phyloP scores from a whole-genome alignment of 2,329 filamentous ascomycete species.

The Akanthomyces uredinophilus region DNA sequence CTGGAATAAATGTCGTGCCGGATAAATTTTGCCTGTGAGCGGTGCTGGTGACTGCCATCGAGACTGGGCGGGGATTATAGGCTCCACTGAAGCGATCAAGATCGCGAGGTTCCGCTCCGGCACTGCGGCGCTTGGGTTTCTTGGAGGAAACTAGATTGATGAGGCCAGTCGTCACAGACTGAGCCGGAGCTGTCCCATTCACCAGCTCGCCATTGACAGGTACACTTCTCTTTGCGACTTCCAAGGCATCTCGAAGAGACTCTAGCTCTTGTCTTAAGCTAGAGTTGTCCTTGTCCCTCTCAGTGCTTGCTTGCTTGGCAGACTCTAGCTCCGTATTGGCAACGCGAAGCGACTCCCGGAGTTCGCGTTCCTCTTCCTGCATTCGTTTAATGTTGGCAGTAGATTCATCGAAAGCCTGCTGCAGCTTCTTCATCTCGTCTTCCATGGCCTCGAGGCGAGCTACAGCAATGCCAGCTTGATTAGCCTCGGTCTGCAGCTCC shows the following conservation, averaged over 20 bases:
- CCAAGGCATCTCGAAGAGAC: constrained; percentile 88
- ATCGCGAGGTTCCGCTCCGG: constrained; percentile 77
- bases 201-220: constrained; percentile 62
- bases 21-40: constrained; percentile 66
- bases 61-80: constrained; percentile 92
- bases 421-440: constrained; percentile 89
- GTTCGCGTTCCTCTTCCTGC: constrained; percentile 85
- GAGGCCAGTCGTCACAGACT: constrained; percentile 63
- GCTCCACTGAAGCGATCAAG: constrained; percentile 85
- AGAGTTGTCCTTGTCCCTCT: constrained; percentile 79
- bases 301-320: constrained; percentile 67
- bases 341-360: constrained; percentile 74
- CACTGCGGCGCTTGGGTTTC: constrained; percentile 92
- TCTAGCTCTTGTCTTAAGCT: constrained; percentile 81
- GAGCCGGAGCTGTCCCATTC: constrained; percentile 36
- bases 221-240: constrained; percentile 72
- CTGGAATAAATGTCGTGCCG: constrained; percentile 71
- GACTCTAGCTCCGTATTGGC: constrained; percentile 78
- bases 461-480: constrained; percentile 93
- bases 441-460: constrained; percentile 89
- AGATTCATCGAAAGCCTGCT: constrained; percentile 85
- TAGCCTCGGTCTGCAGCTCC: constrained; percentile 92
- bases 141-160: constrained; percentile 97
- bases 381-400: constrained; percentile 85
- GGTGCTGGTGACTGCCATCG: constrained; percentile 77